Evolutionary conservation across 768 basidiomycete species (phyloP), one percentile per base, ranked within the genome.

Genomic region (Trametes cinnabarina): DNA sequence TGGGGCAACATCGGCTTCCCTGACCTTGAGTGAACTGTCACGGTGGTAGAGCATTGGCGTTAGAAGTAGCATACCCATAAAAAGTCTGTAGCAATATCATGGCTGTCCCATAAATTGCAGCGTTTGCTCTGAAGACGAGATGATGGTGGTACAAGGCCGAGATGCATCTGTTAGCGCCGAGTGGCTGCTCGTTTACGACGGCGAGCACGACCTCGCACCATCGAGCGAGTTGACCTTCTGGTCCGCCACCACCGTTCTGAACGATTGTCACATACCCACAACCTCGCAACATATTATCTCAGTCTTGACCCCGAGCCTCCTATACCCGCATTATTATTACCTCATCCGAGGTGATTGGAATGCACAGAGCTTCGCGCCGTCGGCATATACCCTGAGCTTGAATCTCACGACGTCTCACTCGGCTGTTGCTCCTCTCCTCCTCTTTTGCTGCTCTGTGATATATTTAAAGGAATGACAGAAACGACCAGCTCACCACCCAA

Each of bases 1-100:
- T 86, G 79, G 74, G 85, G 85, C 20, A 56, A 66, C 57, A 78
- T 88, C 41, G 84, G 85, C 10, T 85, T 88, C 79, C 76, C 77
- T 26, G 64, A 65, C 51, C 47, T 60, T 15, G 48, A 65, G 44
- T 52, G 35, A 53, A 20, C 28, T 37, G 20, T 25, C 17, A n/a
- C n/a, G n/a, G n/a, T n/a, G n/a, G n/a, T 28, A 26, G 3, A 14
- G 15, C 20, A 20, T 23, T 35, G 46, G 23, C 15, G 3, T 2
- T 40, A 41, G 47, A 48, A 56, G 47, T 56, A 47, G 10, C 25
- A 49, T 49, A 49, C 47, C 47, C 47, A 22, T 34, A 20, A 4
- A n/a, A 17, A 34, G 43, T 28, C 54, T 47, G 44, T 55, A 55
- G 22, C 39, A 50, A 46, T 46, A 51, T 28, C 26, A n/a, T n/a